Percentiles rank a stretch among this genome's conserved stretches.
These are phyloP conservation scores for Alternaria longipes DNA, from an alignment of 2,329 filamentous ascomycete genomes.

Conservation along the genomic window DNA sequence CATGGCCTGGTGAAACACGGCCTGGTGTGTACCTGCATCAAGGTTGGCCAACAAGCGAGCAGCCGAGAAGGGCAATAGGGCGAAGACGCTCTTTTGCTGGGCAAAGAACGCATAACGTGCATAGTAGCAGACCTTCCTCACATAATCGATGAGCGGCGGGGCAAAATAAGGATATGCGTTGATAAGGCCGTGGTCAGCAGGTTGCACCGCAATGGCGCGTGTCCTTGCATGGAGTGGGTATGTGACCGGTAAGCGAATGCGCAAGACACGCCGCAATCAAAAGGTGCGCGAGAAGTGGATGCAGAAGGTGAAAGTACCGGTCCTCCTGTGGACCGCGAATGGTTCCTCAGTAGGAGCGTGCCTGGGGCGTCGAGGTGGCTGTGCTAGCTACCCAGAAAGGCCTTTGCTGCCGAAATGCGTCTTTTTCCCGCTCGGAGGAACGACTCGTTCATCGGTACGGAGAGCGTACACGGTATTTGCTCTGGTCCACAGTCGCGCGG, in stretches of 20 bases:
- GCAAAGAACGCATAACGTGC: neutral
- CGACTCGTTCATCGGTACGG: neutral
- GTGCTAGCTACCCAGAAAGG: slow-evolving; percentile 15
- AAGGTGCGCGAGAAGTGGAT: slow-evolving; percentile 15
- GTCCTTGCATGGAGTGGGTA: neutral
- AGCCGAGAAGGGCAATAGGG: neutral
- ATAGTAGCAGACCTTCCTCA: slow-evolving; percentile 4
- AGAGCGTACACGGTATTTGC: neutral
- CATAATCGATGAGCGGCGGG: neutral
- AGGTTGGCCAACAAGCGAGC: slow-evolving; percentile 11
- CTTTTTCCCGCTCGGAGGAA: neutral
- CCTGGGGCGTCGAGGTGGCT: slow-evolving; percentile 22
- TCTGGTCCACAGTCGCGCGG: neutral
- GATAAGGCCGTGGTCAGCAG: slow-evolving; percentile 1
- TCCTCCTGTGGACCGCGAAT: slow-evolving; percentile 10
- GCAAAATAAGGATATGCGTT: slow-evolving; percentile 19
- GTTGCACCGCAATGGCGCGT: neutral
- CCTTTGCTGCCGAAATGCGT: neutral
- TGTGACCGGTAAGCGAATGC: slow-evolving; percentile 1
- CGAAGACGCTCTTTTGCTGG: neutral
- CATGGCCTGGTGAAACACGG: slow-evolving; percentile 16
- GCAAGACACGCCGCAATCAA: slow-evolving; percentile 14
- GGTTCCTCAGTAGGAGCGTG: slow-evolving; percentile 18
- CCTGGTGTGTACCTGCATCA: slow-evolving; percentile 12
- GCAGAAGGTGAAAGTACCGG: slow-evolving; percentile 2